Percentiles rank a stretch among this genome's conserved stretches.
Conservation (phyloP, 768 basidiomycete genomes). For the Mycena vulgaris region DNA sequence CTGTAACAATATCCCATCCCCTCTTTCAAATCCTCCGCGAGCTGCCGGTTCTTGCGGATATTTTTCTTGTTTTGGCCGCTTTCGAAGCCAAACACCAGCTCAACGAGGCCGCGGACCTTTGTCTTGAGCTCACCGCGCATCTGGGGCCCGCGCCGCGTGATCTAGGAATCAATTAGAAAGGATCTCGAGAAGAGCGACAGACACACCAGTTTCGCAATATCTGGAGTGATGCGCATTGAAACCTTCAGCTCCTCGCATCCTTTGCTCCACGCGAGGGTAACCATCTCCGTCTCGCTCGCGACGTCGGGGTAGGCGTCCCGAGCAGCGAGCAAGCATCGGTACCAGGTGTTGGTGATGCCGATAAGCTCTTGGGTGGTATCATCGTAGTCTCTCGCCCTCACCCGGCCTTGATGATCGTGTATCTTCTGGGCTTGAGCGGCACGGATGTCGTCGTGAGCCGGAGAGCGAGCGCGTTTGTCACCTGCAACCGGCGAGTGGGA, state of each 20-base stretch:
- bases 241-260: constrained; percentile 29
- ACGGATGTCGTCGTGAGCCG: constrained; percentile 15
- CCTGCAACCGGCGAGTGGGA: too few species aligned
- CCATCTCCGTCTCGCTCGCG: constrained; percentile 23
- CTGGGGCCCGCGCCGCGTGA: constrained; percentile 38
- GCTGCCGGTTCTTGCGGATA: constrained; percentile 37
- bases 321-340: too few species aligned
- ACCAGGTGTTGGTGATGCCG: too few species aligned
- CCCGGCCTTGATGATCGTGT: constrained; percentile 2
- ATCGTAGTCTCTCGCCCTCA: constrained; percentile 39
- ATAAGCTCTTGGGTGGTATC: too few species aligned
- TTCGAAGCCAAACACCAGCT: constrained; percentile 41
- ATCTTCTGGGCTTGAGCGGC: not conserved
- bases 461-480: constrained; percentile 25
- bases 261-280: constrained; percentile 35
- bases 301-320: constrained; percentile 42
- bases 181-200: not conserved
- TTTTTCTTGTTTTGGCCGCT: constrained; percentile 37
- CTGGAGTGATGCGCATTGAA: constrained; percentile 25
- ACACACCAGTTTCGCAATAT: constrained; percentile 39
- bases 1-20: constrained; percentile 38
- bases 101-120: constrained; percentile 34
- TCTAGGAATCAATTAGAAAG: constrained; percentile 10
- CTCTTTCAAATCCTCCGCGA: constrained; percentile 41
- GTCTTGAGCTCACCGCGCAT: constrained; percentile 42